These are phyloP conservation scores for Camellia granthamiana DNA, from an alignment of 148 eudicot genomes.

Conservation along the genomic window DNA sequence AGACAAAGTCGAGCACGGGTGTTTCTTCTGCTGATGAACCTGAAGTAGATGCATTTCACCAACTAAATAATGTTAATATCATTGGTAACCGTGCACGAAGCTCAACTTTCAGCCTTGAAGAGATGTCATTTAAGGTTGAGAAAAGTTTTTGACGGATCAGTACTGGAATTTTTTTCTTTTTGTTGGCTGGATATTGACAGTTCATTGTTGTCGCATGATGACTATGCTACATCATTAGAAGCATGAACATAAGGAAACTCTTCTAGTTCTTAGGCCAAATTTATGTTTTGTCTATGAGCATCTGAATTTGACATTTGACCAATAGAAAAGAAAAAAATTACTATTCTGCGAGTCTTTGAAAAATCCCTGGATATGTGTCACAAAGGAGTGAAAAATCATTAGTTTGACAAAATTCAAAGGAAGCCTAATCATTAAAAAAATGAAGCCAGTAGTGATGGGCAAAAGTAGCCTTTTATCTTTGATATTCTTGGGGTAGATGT, in stretches of 20 bases:
- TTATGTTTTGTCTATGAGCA: constrained; percentile 5
- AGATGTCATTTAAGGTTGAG: constrained; percentile 63
- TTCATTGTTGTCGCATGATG: constrained; percentile 5
- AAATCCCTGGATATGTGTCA: neutral
- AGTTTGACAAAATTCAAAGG: constrained; percentile 1
- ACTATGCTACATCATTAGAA: neutral
- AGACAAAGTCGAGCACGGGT: constrained; percentile 26
- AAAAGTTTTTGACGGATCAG: constrained; percentile 7
- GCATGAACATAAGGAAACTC: neutral
- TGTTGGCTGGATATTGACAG: neutral
- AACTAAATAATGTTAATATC: constrained; percentile 28
- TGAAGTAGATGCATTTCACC: constrained; percentile 25
- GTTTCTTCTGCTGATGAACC: constrained; percentile 34
- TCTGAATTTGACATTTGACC: neutral
- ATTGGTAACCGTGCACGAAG: constrained; percentile 31
- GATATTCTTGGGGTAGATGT: neutral
- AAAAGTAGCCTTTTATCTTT: neutral
- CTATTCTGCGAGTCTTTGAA: too few relatives aligned
- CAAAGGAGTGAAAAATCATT: neutral
- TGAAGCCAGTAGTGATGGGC: neutral
- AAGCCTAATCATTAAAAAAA: neutral
- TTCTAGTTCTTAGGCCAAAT: neutral
- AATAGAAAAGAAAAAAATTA: neutral
- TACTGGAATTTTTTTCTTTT: constrained; percentile 2
- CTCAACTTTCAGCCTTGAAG: constrained; percentile 39